Evolutionary conservation across 1,139 yeast genomes (phyloP).

Genomic region (Kazachstania sp.): DNA sequence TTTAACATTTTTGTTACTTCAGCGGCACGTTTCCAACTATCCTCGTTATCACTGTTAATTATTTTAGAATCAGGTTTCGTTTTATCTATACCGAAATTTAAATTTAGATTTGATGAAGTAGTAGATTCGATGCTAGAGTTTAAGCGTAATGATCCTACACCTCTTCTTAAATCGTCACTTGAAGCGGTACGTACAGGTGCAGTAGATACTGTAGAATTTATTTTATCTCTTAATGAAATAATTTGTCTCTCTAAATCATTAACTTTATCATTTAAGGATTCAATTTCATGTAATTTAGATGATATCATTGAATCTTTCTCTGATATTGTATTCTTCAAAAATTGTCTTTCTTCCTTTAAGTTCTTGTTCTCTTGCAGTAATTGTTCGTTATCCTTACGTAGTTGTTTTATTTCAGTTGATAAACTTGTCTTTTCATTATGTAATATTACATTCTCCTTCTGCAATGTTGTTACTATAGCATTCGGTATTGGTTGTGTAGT

Average conservation of each 20-base stretch:
- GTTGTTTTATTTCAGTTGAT: slow-evolving; percentile 31
- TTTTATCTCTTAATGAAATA: slow-evolving; percentile 4
- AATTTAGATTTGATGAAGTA: not conserved
- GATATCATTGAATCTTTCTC: slow-evolving; percentile 19
- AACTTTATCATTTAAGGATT: slow-evolving; percentile 18
- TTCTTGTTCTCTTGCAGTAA: slow-evolving; percentile 8
- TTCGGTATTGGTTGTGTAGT: not conserved
- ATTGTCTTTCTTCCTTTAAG: slow-evolving; percentile 9
- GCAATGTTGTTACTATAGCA: slow-evolving; percentile 33
- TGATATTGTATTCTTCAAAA: not conserved
- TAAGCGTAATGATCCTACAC: slow-evolving; percentile 23
- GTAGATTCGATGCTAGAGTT: slow-evolving; percentile 5
- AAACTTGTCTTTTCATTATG: slow-evolving; percentile 5
- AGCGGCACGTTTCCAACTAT: slow-evolving; percentile 83
- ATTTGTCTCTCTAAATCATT: slow-evolving; percentile 15
- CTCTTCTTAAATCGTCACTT: slow-evolving; percentile 23
- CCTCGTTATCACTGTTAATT: slow-evolving; percentile 37
- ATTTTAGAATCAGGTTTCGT: slow-evolving; percentile 19
- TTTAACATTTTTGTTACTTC: slow-evolving; percentile 80
- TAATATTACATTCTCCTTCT: slow-evolving; percentile 36
- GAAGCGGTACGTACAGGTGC: not conserved
- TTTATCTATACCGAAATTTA: slow-evolving; percentile 1
- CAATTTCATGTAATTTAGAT: slow-evolving; percentile 19
- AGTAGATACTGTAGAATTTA: not conserved
- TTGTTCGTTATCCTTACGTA: slow-evolving; percentile 39